Conservation (phyloP, 2,329 filamentous ascomycete species). For the Sclerotiophoma versabilis region DNA sequence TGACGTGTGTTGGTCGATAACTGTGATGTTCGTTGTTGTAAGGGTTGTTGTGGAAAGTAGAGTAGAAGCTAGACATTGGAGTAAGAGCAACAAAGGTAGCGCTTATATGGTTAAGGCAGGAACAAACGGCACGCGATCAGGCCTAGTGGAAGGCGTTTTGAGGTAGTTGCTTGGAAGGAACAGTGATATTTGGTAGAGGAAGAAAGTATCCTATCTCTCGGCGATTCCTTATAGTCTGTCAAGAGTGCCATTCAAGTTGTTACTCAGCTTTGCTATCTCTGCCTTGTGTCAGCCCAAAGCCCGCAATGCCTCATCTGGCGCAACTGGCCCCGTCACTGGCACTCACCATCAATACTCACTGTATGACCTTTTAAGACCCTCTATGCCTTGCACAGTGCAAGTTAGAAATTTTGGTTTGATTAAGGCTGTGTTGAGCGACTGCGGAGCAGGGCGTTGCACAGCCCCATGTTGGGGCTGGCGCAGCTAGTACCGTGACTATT, state of each 20-base stretch:
- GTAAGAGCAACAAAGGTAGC: conserved; percentile 9
- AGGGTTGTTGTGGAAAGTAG: conserved; percentile 2
- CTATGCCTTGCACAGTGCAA: not conserved
- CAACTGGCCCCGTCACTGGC: not conserved
- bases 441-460: too few species aligned
- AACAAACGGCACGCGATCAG: conserved; percentile 6
- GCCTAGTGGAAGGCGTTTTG: not conserved
- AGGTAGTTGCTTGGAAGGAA: not conserved
- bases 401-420: not conserved
- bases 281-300: not conserved
- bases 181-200: not conserved
- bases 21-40: not conserved
- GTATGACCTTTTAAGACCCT: too few species aligned
- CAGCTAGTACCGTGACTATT: too few species aligned
- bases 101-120: conserved; percentile 12
- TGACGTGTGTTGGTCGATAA: conserved; percentile 1
- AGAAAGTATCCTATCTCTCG: too few species aligned
- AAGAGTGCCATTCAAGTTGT: too few species aligned
- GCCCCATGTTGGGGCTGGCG: too few species aligned
- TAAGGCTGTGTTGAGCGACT: not conserved
- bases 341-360: too few species aligned
- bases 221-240: too few species aligned
- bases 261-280: too few species aligned
- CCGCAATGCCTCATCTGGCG: not conserved
- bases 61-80: not conserved